Evolutionary conservation across 23 red algal species (phyloP).

Genomic region (Gracilaria domingensis): DNA sequence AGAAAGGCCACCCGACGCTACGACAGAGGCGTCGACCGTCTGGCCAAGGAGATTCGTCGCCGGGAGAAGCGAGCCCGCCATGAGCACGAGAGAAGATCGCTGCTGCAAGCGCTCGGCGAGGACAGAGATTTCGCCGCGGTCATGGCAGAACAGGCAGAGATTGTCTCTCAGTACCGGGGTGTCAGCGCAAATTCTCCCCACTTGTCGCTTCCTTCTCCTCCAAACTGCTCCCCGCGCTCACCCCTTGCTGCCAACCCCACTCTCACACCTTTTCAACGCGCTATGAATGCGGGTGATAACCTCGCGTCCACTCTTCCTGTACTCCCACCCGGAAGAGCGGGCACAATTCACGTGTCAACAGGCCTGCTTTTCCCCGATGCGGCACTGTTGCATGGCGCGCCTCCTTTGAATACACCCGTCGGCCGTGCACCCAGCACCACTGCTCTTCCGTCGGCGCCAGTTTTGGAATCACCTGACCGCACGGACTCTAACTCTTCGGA

Average conservation of each 20-base stretch:
- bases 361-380: too few relatives aligned
- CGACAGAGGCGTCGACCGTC: slow-evolving; percentile 12
- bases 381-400: neutral
- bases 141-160: slow-evolving; percentile 9
- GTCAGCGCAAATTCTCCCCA: too few relatives aligned
- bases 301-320: too few relatives aligned
- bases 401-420: neutral
- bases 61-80: neutral
- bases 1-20: slow-evolving; percentile 12
- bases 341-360: too few relatives aligned
- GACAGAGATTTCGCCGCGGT: neutral
- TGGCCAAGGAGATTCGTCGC: slow-evolving; percentile 8
- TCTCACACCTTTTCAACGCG: neutral
- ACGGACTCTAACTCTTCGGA: neutral
- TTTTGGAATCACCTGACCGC: too few relatives aligned
- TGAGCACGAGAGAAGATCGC: neutral
- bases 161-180: neutral
- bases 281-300: too few relatives aligned
- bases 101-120: slow-evolving; percentile 12
- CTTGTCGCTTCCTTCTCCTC: too few relatives aligned
- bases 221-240: neutral
- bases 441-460: too few relatives aligned
- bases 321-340: too few relatives aligned
- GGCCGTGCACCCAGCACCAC: neutral
- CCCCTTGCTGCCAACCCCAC: neutral